Evolutionary conservation across 495 filamentous ascomycete genomes (phyloP).

Genomic region (Penicillium argentinense): DNA sequence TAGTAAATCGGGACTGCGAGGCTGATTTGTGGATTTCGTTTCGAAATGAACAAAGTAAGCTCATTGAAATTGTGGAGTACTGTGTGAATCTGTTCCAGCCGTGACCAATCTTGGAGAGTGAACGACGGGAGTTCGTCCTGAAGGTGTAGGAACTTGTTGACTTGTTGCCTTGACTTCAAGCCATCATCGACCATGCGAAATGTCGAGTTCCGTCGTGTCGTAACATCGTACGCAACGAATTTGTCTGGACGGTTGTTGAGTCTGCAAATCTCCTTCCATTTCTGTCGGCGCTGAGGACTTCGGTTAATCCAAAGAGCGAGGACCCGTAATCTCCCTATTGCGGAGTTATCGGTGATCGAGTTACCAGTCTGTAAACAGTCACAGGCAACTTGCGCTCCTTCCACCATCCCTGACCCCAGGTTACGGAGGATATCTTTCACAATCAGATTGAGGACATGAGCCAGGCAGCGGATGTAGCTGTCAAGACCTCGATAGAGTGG

Average conservation of each 20-base stretch:
- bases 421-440: conserved; percentile 12
- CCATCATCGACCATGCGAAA: conserved; percentile 7
- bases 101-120: conserved; percentile 1
- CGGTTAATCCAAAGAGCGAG: conserved; percentile 13
- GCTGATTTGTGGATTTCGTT: conserved; percentile 12
- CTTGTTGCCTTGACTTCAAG: neutral
- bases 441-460: conserved; percentile 16
- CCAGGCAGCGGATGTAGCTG: conserved; percentile 17
- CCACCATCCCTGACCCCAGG: conserved; percentile 1
- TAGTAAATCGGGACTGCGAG: conserved; percentile 13
- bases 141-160: neutral
- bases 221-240: conserved; percentile 13
- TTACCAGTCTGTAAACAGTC: neutral
- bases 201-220: conserved; percentile 12
- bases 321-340: conserved; percentile 6
- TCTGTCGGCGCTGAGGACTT: conserved; percentile 12
- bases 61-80: conserved; percentile 6
- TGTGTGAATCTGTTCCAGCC: conserved; percentile 3
- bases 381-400: too few species aligned
- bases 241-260: neutral
- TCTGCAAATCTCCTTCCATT: conserved; percentile 10
- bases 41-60: conserved; percentile 7
- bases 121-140: neutral
- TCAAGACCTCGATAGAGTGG: conserved; percentile 1
- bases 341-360: conserved; percentile 2